Evolutionary conservation across 129 eudicot species (phyloP).

Genomic region (Flaveria robusta): DNA sequence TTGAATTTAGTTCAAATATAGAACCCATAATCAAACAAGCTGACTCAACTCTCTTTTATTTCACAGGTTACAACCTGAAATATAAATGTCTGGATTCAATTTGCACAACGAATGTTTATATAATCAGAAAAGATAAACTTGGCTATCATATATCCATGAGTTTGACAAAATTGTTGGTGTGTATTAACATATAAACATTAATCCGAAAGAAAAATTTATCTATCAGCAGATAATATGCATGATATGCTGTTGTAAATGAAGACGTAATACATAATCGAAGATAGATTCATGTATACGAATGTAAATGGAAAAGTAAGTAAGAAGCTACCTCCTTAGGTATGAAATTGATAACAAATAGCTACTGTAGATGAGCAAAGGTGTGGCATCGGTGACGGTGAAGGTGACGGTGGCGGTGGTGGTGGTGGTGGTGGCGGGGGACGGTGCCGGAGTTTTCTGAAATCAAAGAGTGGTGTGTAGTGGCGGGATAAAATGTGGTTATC

Average conservation of each 20-base stretch:
- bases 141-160: background rate
- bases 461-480: background rate
- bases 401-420: background rate
- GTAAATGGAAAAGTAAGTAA: background rate
- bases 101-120: background rate
- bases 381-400: background rate
- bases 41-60: background rate
- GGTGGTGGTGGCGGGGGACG: background rate
- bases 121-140: background rate
- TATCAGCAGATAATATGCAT: background rate
- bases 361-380: background rate
- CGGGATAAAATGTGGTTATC: background rate
- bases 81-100: background rate
- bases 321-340: slow-evolving; percentile 3
- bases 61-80: background rate
- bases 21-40: background rate
- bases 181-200: background rate
- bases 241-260: background rate
- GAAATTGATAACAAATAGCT: background rate
- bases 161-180: background rate
- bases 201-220: background rate
- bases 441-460: slow-evolving; percentile 1
- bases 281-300: slow-evolving; percentile 1
- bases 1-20: background rate
- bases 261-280: background rate